Base-by-base conservation (phyloP, 2,329 filamentous ascomycete genomes). In the Aspergillus luchuensis region DNA sequence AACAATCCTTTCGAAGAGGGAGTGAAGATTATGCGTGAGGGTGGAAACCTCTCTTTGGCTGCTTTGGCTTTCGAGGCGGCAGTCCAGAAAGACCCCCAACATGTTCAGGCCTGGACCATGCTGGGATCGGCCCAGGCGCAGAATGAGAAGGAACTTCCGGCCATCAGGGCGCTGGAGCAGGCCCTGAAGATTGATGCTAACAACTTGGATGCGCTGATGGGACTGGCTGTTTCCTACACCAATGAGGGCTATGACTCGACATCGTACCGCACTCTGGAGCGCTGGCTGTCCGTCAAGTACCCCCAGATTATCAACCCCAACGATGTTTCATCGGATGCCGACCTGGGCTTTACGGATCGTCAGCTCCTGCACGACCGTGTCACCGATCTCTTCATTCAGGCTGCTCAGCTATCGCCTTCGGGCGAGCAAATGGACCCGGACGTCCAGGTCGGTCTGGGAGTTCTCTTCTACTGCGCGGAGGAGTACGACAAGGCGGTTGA, bases 221-320 rank as follows among this genome's bases (percentile, higher is more conserved):
- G 92, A 1, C 82, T 99, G 56, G 92, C 94, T 13, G 94, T 99
- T 19, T 96, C 91, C 5, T 99, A 99, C 78, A 99, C 95, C 51
- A 99, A 99, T 79, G 95, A 99, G 80, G 95, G 94, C 64, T 99
- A 98, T 79, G 95, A 99, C 78, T 94, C 91, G 72, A 96, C 93
- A 19, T 94, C 95, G 51, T 99, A 98, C 82, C 88, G 94, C 57
- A 98, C 94, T 8, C 85, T 99, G 13, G 95, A 99, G 80, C 91
- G 94, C 66, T 99, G 95, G 95, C 85, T 99, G 30, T 91, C 92
- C n/a, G 87, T 91, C 71, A 96, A 96, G 78, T 99, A 99, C 78
- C 93, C 95, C 6, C 82, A 87, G 38, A 87, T 99, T 64, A 87
- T 92, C 70, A 80, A 91, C 53, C 89, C 88, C 11, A 85, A 86